A percentile compares a stretch with the other conserved stretches of the same genome.
These are phyloP conservation scores for Trichothecium roseum DNA, from an alignment of 2,329 filamentous ascomycete species.

Conservation along the genomic window DNA sequence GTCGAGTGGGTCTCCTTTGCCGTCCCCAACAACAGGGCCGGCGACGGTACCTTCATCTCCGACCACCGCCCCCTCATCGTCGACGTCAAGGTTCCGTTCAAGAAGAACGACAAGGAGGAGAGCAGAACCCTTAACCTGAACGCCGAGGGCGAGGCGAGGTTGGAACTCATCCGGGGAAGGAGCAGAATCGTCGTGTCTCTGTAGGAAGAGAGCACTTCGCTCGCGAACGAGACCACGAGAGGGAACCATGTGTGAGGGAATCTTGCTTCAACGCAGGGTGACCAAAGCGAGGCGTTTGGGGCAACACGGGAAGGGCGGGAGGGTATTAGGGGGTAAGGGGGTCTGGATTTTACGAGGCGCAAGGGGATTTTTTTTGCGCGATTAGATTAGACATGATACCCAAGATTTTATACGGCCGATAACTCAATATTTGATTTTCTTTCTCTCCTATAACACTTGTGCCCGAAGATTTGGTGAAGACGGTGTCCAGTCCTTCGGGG, in stretches of 20 bases:
- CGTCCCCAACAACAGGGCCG: slow-evolving; percentile 13
- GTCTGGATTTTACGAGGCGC: neutral
- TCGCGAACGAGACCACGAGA: neutral
- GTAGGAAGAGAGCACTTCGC: neutral
- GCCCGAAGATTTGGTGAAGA: slow-evolving; percentile 6
- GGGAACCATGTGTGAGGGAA: no score
- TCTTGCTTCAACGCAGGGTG: no score
- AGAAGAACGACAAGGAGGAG: neutral
- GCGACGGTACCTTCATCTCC: slow-evolving; percentile 19
- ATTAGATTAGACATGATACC: neutral
- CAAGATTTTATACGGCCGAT: neutral
- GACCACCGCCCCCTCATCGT: slow-evolving; percentile 21
- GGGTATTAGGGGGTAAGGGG: no score
- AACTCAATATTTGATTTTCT: slow-evolving; percentile 1
- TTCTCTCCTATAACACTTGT: neutral
- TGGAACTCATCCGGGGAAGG: neutral
- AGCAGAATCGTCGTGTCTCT: neutral
- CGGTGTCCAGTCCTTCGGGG: slow-evolving; percentile 21
- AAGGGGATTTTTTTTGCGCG: neutral
- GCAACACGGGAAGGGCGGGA: no score
- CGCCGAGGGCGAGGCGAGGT: neutral
- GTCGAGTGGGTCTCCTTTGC: slow-evolving; percentile 14
- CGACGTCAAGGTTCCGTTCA: slow-evolving; percentile 10
- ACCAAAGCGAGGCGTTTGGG: no score
- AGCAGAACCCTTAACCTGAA: neutral